Percentiles rank a stretch among this genome's conserved stretches.
Evolutionary conservation across 2,329 filamentous ascomycete species (phyloP).

Genomic region (Grosmannia huntii): DNA sequence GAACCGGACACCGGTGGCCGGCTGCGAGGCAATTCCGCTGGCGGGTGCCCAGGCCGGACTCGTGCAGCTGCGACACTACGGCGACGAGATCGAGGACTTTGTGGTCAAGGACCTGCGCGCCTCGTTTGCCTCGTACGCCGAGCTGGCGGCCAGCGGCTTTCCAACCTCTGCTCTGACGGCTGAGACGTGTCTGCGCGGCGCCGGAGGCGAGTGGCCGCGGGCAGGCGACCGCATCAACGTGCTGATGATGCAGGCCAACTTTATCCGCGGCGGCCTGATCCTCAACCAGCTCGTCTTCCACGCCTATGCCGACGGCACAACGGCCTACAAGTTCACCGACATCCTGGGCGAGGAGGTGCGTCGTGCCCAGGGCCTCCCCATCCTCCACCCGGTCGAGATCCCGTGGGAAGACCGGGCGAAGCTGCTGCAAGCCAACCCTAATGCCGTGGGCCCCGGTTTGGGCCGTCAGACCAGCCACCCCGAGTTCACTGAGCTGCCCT

Average conservation of each 20-base stretch:
- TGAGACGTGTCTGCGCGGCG: background rate
- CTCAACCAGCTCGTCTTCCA: background rate
- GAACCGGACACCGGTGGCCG: background rate
- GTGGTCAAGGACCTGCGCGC: background rate
- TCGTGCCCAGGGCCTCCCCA: background rate
- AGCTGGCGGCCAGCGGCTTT: background rate
- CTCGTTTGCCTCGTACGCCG: background rate
- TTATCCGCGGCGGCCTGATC: background rate
- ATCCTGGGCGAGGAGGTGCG: conserved; percentile 1
- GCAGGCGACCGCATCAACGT: conserved; percentile 1
- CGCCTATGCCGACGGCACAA: conserved; percentile 1
- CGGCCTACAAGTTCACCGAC: conserved; percentile 3
- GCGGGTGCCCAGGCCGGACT: background rate
- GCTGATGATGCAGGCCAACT: conserved; percentile 2
- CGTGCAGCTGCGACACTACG: background rate
- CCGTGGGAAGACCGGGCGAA: background rate
- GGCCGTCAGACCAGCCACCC: background rate
- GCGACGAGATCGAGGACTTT: conserved; percentile 3
- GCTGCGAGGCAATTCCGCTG: conserved; percentile 1
- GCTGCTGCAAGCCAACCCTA: background rate
- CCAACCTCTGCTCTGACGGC: background rate
- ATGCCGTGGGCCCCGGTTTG: no score
- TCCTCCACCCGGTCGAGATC: background rate
- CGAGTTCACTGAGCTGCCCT: conserved; percentile 1
- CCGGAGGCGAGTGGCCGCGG: background rate